Evolutionary conservation across 352 stramenopile species (phyloP).

Genomic region (Phytophthora palmivora): DNA sequence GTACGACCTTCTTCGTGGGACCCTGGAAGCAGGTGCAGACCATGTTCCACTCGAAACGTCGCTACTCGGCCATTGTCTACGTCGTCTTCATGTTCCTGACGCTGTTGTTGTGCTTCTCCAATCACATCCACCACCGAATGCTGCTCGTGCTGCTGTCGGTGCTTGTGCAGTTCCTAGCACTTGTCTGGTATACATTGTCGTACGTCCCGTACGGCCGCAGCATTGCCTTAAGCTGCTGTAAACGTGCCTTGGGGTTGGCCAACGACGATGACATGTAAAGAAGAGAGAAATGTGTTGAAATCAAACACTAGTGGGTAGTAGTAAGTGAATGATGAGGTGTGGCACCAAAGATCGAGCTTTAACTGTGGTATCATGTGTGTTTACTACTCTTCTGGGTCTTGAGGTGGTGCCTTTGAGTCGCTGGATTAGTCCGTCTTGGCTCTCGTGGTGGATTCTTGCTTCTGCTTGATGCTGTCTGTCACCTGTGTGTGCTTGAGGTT

Average conservation of each 20-base stretch:
- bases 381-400: conserved; percentile 1
- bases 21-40: conserved; percentile 82
- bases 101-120: conserved; percentile 77
- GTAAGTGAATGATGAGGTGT: conserved; percentile 16
- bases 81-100: conserved; percentile 84
- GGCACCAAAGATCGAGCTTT: conserved; percentile 9
- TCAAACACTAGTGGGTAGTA: conserved; percentile 2
- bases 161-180: conserved; percentile 76
- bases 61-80: conserved; percentile 72
- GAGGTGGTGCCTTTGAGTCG: not conserved
- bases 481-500: conserved; percentile 56
- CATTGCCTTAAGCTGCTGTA: conserved; percentile 72
- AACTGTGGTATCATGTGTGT: conserved; percentile 4
- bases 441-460: conserved; percentile 18
- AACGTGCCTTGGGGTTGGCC: conserved; percentile 54
- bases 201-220: conserved; percentile 89
- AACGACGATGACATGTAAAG: conserved; percentile 61
- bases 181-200: conserved; percentile 90
- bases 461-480: conserved; percentile 15
- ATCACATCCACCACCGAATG: conserved; percentile 70
- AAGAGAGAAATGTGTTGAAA: not conserved
- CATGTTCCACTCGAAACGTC: conserved; percentile 87
- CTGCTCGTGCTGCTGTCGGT: conserved; percentile 79
- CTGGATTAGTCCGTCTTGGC: conserved; percentile 63
- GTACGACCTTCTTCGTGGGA: conserved; percentile 88